These are phyloP conservation scores for Piedraia hortae DNA, from an alignment of 2,329 filamentous ascomycete species.

Conservation along the genomic window DNA sequence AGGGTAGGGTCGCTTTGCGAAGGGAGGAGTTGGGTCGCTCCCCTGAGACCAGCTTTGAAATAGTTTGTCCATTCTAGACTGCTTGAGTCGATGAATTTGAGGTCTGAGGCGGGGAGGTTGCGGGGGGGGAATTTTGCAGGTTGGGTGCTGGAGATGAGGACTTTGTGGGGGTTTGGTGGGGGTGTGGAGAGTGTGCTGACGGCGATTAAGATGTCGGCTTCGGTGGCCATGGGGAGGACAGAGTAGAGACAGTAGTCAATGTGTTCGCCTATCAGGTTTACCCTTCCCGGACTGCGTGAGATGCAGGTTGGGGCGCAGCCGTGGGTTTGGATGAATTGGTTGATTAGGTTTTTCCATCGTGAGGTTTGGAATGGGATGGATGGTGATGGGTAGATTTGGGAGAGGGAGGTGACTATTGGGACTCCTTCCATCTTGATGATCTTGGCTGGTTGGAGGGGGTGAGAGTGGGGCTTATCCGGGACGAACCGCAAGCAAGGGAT, in stretches of 20 bases:
- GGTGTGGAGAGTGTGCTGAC: slow-evolving; percentile 31
- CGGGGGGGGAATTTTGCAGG: slow-evolving; percentile 45
- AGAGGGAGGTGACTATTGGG: slow-evolving; percentile 45
- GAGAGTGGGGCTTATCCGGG: no score
- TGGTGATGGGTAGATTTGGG: slow-evolving; percentile 60
- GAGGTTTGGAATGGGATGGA: slow-evolving; percentile 36
- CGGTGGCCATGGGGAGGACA: slow-evolving; percentile 84
- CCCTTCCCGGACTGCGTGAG: slow-evolving; percentile 68
- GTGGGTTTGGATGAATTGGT: slow-evolving; percentile 43
- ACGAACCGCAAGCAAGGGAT: no score
- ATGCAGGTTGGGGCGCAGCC: slow-evolving; percentile 50
- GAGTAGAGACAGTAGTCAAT: slow-evolving; percentile 97
- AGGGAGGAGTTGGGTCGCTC: slow-evolving; percentile 48
- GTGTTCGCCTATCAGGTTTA: slow-evolving; percentile 97
- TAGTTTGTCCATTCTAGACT: slow-evolving; percentile 94
- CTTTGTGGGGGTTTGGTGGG: slow-evolving; percentile 24
- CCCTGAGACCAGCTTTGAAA: slow-evolving; percentile 75
- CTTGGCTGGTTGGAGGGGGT: no score
- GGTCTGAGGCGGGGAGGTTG: slow-evolving; percentile 30
- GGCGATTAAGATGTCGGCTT: slow-evolving; percentile 69
- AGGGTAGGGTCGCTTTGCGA: slow-evolving; percentile 47
- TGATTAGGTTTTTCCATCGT: slow-evolving; percentile 50
- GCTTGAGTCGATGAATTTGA: slow-evolving; percentile 46
- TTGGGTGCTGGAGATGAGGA: slow-evolving; percentile 60
- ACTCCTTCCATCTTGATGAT: slow-evolving; percentile 21